Evolutionary conservation across 805 yeast genomes (phyloP).

Genomic region (Candida corydali): DNA sequence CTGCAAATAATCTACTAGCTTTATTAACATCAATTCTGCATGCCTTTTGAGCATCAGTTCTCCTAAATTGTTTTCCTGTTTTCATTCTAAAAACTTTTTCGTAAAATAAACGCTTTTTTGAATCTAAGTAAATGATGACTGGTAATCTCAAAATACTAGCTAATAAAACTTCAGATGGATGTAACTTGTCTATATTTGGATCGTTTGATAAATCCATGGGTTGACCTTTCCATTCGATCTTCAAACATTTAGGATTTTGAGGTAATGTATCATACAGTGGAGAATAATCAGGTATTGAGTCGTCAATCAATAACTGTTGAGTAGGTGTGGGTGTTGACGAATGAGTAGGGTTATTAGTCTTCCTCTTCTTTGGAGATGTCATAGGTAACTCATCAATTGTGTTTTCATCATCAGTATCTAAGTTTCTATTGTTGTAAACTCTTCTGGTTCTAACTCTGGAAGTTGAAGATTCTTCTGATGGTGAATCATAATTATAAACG

Average conservation of each 20-base stretch:
- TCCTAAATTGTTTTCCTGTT: conserved; percentile 74
- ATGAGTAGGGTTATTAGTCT: conserved; percentile 25
- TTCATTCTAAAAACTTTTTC: conserved; percentile 81
- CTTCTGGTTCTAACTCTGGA: conserved; percentile 63
- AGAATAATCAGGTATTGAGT: conserved; percentile 75
- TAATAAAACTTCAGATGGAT: conserved; percentile 84
- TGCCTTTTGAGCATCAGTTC: conserved; percentile 98
- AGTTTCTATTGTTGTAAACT: conserved; percentile 36
- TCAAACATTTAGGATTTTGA: conserved; percentile 60
- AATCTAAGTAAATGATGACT: conserved; percentile 70
- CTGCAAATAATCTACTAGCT: conserved; percentile 85
- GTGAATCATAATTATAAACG: conserved; percentile 26
- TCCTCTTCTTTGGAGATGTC: conserved; percentile 22
- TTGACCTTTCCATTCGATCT: conserved; percentile 97
- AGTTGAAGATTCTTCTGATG: conserved; percentile 21
- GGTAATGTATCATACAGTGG: conserved; percentile 67
- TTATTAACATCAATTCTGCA: conserved; percentile 96
- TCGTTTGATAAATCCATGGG: conserved; percentile 87
- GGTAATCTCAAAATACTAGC: conserved; percentile 91
- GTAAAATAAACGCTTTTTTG: conserved; percentile 70
- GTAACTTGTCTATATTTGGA: conserved; percentile 67
- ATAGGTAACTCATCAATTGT: conserved; percentile 13
- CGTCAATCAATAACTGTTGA: conserved; percentile 57
- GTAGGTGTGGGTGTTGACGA: conserved; percentile 35
- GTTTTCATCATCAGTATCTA: conserved; percentile 13